Percentiles rank a stretch among this genome's conserved stretches.
Conservation (phyloP, 2,329 filamentous ascomycete species). For the Talaromyces sp. region DNA sequence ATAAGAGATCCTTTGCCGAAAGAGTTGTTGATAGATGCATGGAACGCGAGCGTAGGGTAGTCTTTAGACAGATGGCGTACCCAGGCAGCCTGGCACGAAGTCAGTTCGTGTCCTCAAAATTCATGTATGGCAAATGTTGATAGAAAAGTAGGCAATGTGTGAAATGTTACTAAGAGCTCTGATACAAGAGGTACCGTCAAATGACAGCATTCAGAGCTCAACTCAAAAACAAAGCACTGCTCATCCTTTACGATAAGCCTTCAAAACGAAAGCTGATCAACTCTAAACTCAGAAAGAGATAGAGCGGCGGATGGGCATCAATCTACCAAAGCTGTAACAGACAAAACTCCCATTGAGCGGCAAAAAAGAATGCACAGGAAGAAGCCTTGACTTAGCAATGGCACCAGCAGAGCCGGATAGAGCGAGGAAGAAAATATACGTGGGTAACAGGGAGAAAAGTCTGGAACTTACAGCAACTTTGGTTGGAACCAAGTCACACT, state of each 20-base stretch:
- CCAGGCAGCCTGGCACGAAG: slow-evolving; percentile 73
- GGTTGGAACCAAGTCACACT: slow-evolving; percentile 89
- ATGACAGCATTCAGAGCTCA: slow-evolving; percentile 74
- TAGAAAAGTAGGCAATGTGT: slow-evolving; percentile 62
- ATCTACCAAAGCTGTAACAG: slow-evolving; percentile 99
- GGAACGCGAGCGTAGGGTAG: slow-evolving; percentile 90
- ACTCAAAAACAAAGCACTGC: slow-evolving; percentile 91
- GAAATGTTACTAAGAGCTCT: slow-evolving; percentile 99
- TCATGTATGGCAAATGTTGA: slow-evolving; percentile 19
- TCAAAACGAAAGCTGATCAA: slow-evolving; percentile 87
- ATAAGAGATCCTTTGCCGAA: slow-evolving; percentile 97
- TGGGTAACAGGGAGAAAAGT: background rate
- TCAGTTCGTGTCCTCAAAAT: slow-evolving; percentile 26
- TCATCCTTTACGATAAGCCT: slow-evolving; percentile 69
- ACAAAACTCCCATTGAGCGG: slow-evolving; percentile 70
- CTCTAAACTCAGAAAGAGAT: slow-evolving; percentile 61
- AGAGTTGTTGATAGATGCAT: slow-evolving; percentile 89
- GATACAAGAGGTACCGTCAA: slow-evolving; percentile 59
- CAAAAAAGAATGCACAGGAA: slow-evolving; percentile 55
- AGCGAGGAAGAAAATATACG: slow-evolving; percentile 17
- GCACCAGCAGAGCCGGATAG: slow-evolving; percentile 29
- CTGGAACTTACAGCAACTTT: slow-evolving; percentile 80
- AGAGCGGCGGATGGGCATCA: slow-evolving; percentile 68
- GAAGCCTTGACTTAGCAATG: slow-evolving; percentile 86
- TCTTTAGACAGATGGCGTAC: slow-evolving; percentile 84